Evolutionary conservation across 83 land plant genomes (phyloP).

Genomic region (Diphasiastrum complanatum): DNA sequence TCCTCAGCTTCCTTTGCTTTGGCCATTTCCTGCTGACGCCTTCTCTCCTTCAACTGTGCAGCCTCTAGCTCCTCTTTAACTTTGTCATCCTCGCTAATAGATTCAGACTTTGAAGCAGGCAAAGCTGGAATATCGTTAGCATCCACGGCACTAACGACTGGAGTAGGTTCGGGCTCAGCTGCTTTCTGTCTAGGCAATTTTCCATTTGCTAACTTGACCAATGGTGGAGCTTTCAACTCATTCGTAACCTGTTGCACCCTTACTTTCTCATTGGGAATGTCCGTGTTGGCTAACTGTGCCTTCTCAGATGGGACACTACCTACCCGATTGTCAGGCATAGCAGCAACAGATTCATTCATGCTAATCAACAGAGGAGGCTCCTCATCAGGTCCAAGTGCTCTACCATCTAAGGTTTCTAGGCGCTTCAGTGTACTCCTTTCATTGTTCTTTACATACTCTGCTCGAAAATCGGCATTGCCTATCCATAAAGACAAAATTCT

Average conservation of each 20-base stretch:
- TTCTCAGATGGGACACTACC: background rate
- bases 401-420: constrained; percentile 65
- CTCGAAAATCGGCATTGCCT: constrained; percentile 56
- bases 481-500: constrained; percentile 52
- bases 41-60: constrained; percentile 1
- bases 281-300: too few species aligned
- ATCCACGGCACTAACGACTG: background rate
- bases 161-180: too few species aligned
- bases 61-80: constrained; percentile 4
- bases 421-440: constrained; percentile 64
- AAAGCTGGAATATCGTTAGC: background rate
- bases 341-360: constrained; percentile 2
- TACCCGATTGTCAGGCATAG: background rate
- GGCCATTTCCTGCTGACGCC: constrained; percentile 7
- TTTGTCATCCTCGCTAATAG: constrained; percentile 15
- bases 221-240: too few species aligned
- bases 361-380: constrained; percentile 41
- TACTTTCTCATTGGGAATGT: too few species aligned
- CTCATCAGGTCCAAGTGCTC: constrained; percentile 81
- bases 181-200: too few species aligned
- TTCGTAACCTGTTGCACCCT: too few species aligned
- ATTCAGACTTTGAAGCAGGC: constrained; percentile 10
- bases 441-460: constrained; percentile 57
- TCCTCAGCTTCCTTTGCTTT: constrained; percentile 21
- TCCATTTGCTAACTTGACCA: too few species aligned